A percentile compares a stretch with the other conserved stretches of the same genome.
phyloP scores from a whole-genome alignment of 257 asterid species.

The Eustoma russellianum region DNA sequence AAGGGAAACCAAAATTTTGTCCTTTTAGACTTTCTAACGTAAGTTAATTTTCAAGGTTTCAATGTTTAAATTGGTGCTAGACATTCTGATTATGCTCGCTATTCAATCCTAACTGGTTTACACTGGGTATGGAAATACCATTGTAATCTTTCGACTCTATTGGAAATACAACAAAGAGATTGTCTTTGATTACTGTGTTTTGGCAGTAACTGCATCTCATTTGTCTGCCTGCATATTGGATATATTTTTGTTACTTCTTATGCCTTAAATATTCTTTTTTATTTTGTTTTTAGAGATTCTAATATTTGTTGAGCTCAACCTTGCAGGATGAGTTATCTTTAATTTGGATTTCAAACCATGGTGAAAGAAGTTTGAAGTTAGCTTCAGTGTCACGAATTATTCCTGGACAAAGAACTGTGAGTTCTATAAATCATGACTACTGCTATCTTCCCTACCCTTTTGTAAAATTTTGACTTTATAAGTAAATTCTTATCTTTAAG shows the following conservation, averaged over 20 bases:
- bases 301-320: conserved; percentile 8
- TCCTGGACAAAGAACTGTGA: conserved; percentile 97
- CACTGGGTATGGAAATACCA: too few relatives aligned
- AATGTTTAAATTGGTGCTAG: background rate
- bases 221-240: too few relatives aligned
- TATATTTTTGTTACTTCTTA: too few relatives aligned
- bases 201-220: too few relatives aligned
- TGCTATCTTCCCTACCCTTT: background rate
- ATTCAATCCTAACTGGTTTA: too few relatives aligned
- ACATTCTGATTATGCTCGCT: too few relatives aligned
- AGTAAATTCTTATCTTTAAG: background rate
- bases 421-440: conserved; percentile 8
- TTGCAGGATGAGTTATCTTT: conserved; percentile 68
- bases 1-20: conserved; percentile 85
- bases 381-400: conserved; percentile 69
- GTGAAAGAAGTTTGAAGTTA: conserved; percentile 75
- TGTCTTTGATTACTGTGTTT: too few relatives aligned
- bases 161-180: too few relatives aligned
- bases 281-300: conserved; percentile 6
- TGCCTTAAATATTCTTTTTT: background rate
- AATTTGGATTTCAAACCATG: conserved; percentile 78
- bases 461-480: too few relatives aligned
- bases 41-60: conserved; percentile 22
- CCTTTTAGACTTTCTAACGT: conserved; percentile 80
- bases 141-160: too few relatives aligned